Conservation (phyloP, 2,329 filamentous ascomycete species). For the Leptosphaerulina australis region DNA sequence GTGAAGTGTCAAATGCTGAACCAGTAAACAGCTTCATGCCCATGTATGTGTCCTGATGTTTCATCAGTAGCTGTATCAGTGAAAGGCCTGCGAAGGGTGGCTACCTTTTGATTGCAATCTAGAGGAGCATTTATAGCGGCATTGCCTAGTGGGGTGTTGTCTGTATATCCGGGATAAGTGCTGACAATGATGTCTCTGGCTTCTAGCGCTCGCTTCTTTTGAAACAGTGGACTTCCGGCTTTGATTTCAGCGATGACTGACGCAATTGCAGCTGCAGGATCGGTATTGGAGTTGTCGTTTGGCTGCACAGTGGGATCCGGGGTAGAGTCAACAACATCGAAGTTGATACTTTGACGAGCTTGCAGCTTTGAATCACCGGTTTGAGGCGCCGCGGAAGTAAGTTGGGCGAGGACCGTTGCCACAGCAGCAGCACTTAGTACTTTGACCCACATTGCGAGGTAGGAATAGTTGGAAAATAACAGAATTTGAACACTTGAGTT, state of each 20-base stretch:
- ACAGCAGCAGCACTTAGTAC: no score
- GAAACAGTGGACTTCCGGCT: not conserved
- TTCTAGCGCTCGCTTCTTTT: not conserved
- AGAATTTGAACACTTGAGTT: no score
- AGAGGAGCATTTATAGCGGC: not conserved
- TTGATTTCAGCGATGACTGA: not conserved
- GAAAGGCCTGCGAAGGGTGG: not conserved
- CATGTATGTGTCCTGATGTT: not conserved
- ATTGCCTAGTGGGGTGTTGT: not conserved
- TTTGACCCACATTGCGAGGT: no score
- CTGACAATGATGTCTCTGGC: not conserved
- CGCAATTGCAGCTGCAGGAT: not conserved
- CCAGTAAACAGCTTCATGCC: not conserved
- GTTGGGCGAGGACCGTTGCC: no score
- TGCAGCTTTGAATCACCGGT: not conserved
- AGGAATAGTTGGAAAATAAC: no score
- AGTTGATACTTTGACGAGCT: not conserved
- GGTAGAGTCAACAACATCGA: not conserved
- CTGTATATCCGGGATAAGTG: not conserved
- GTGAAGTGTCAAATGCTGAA: not conserved
- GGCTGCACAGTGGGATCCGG: not conserved
- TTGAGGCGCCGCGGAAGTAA: no score
- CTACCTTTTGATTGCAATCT: not conserved
- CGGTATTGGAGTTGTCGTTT: not conserved
- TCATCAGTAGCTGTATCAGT: not conserved